A percentile compares a stretch with the other conserved stretches of the same genome.
Conservation (phyloP, 2,329 filamentous ascomycete species). For the Phyllosticta citrichinensis region DNA sequence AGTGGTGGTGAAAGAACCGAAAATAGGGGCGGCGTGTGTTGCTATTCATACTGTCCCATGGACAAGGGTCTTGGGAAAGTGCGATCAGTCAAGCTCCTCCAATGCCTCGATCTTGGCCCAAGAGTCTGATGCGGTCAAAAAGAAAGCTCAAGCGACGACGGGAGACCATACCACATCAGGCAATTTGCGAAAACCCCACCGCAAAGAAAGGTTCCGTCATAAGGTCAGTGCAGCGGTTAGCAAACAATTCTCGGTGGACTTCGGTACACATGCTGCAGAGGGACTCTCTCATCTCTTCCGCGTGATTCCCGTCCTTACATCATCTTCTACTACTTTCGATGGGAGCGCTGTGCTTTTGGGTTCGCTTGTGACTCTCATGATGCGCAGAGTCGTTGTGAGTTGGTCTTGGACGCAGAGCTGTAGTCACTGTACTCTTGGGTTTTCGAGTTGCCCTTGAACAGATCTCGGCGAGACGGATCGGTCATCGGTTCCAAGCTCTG, state of each 20-base stretch:
- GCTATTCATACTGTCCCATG: not conserved
- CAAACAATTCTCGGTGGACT: not conserved
- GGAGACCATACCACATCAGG: not conserved
- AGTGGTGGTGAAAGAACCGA: not conserved
- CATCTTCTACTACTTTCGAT: not conserved
- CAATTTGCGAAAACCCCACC: not conserved
- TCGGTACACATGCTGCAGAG: not conserved
- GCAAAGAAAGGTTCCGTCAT: not conserved
- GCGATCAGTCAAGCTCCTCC: conserved; percentile 2
- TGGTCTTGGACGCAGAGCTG: too few species aligned
- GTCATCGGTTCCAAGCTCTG: not conserved
- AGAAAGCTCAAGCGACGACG: not conserved
- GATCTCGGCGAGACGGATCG: not conserved
- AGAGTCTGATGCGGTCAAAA: not conserved
- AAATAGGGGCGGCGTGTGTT: not conserved
- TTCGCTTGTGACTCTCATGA: not conserved
- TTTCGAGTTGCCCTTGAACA: too few species aligned
- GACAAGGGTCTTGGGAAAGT: not conserved
- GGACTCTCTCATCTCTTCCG: not conserved
- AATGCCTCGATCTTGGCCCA: not conserved
- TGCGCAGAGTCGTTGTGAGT: not conserved
- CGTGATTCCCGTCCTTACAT: not conserved
- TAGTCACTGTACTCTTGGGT: too few species aligned
- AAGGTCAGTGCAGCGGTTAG: not conserved
- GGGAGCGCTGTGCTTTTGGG: not conserved